A percentile compares a stretch with the other conserved stretches of the same genome.
Evolutionary conservation across 768 basidiomycete genomes (phyloP).

Genomic region (Rhodotorula kratochvilovae): DNA sequence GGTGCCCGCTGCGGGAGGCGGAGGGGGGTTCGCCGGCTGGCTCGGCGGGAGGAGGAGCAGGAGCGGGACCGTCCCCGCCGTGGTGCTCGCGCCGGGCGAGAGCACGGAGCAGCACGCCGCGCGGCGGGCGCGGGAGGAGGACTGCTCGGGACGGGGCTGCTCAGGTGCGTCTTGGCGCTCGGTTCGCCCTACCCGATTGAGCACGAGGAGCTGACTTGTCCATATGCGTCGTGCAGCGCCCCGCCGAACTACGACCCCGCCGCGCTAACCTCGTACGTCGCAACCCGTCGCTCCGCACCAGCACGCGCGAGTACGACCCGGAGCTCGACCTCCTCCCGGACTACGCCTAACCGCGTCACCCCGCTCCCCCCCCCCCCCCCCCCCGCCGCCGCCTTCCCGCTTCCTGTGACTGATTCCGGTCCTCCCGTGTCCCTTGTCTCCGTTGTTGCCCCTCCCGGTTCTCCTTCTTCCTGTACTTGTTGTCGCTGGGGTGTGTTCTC

Average conservation of each 20-base stretch:
- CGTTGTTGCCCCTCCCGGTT: no score
- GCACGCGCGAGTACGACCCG: neutral
- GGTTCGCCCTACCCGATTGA: no score
- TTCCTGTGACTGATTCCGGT: neutral
- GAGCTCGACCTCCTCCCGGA: neutral
- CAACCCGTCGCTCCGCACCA: neutral
- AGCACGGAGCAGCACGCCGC: constrained; percentile 5
- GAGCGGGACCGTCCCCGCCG: constrained; percentile 5
- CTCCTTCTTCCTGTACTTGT: neutral
- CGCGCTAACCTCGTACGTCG: constrained; percentile 13
- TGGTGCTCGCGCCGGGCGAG: neutral
- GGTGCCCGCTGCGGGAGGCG: neutral
- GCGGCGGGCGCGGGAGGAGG: constrained; percentile 22
- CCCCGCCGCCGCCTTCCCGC: neutral
- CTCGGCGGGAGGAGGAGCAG: constrained; percentile 10
- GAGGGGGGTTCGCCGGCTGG: neutral
- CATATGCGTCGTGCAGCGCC: neutral
- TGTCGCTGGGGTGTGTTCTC: neutral
- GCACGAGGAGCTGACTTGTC: no score
- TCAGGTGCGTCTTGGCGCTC: constrained; percentile 7
- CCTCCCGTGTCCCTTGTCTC: neutral
- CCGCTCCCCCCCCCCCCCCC: no score
- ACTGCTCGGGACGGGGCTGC: constrained; percentile 13
- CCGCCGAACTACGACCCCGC: constrained; percentile 26
- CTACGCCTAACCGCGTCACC: neutral